phyloP scores from a whole-genome alignment of 257 asterid genomes.

The Solanum acaule region DNA sequence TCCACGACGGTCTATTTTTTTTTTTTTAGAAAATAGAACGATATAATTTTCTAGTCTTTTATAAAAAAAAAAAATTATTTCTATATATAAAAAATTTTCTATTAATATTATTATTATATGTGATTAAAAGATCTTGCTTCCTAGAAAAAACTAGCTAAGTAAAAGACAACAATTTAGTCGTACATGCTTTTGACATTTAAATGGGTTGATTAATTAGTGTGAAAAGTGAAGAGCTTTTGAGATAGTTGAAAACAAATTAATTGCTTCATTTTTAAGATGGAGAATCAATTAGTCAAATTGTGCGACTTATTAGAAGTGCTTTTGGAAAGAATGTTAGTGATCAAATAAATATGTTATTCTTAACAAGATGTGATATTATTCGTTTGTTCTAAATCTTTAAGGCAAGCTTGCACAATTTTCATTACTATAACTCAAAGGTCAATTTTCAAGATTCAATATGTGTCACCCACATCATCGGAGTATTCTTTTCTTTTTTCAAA shows the following conservation, averaged over 20 bases:
- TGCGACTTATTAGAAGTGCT: neutral
- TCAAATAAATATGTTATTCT: neutral
- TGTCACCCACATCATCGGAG: neutral
- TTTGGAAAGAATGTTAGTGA: neutral
- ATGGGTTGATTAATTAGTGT: neutral
- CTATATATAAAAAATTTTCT: too few species aligned
- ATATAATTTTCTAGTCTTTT: neutral
- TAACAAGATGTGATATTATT: neutral
- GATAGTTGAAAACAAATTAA: neutral
- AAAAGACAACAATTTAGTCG: neutral
- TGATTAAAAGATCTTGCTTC: too few species aligned
- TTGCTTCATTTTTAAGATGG: neutral
- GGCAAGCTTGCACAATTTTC: too few species aligned
- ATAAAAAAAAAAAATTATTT: too few species aligned
- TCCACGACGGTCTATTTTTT: neutral
- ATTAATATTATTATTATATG: too few species aligned
- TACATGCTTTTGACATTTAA: neutral
- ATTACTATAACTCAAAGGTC: too few species aligned
- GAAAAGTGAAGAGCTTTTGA: neutral
- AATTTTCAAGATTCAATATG: neutral
- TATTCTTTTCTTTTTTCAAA: neutral
- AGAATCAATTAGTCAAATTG: neutral
- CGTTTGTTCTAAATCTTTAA: fast-evolving
- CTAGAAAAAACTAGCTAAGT: neutral
- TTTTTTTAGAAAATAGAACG: neutral